Evolutionary conservation across 1,284 basidiomycete species (phyloP), one percentile per base, ranked within the genome.

Genomic region (Tilletia setariae): DNA sequence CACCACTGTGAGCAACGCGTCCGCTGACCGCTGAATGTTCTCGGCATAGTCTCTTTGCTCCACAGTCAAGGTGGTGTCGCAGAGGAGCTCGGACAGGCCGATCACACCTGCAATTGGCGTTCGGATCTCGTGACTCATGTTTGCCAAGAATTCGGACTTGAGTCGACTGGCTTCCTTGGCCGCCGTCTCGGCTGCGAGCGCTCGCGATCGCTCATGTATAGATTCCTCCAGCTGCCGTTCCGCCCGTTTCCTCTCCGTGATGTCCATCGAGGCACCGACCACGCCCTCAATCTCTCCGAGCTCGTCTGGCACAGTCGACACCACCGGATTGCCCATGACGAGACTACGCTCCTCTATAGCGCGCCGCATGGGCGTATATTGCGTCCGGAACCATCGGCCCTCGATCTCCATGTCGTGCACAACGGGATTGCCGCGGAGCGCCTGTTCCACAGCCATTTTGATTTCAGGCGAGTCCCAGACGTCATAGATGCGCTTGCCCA

Each of bases 81-180:
- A 47, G 3, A 64, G 30, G 11, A 81, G 68, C 47, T 81, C 80
- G 0, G 83, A 81, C 0, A 85, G 73, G 16, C 84, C 84, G 44
- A 81, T 80, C 32, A 82, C 77, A 67, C 76, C 76, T 73, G 84
- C 80, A 2, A 85, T 79, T 0, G 85, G 84, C 23, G 82, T 85
- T 30, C 85, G 78, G 19, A 85, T 83, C 75, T 86, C 85, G 74
- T 85, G 85, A 42, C 81, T 83, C 75, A 83, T 79, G 79, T 82
- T 70, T 76, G 82, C 66, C 76, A 84, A 42, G 77, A 81, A 72
- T 76, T 82, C 67, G 73, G 84, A 75, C 81, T 84, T 84, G 83
- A 86, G 79, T 84, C 85, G 71, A 84, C 85, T 80, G 82, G 85
- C 83, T 84, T 85, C 85, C 84, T 85, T 71, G 79, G 83, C 83